Conservation (phyloP, 805 yeast species). For the Lachancea meyersii region DNA sequence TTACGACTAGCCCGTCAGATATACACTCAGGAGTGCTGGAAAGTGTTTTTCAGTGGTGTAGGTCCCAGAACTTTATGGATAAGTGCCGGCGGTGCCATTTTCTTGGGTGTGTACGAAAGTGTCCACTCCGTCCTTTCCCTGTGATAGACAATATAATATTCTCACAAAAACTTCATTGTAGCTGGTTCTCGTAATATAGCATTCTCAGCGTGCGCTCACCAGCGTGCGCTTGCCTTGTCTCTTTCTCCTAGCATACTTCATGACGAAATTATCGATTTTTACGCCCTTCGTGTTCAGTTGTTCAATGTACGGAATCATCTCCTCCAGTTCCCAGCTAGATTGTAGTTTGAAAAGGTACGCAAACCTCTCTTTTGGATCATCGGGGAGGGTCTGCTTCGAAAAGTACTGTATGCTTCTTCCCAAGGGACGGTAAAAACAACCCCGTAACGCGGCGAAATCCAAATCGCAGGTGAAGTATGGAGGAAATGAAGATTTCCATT, state of each 20-base stretch:
- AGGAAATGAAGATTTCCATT: conserved; percentile 60
- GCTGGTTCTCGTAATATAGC: not conserved
- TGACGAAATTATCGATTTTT: conserved; percentile 51
- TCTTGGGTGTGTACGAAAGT: conserved; percentile 87
- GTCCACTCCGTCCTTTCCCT: conserved; percentile 38
- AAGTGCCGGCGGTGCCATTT: conserved; percentile 96
- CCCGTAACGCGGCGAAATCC: conserved; percentile 48
- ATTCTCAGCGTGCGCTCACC: conserved; percentile 26
- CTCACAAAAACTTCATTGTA: conserved; percentile 12
- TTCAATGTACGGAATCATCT: conserved; percentile 56
- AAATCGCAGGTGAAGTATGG: conserved; percentile 55
- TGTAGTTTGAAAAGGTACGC: conserved; percentile 48
- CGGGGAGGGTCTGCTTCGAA: conserved; percentile 43
- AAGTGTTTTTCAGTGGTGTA: conserved; percentile 72
- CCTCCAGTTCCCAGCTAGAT: conserved; percentile 53
- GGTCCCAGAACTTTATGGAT: conserved; percentile 98
- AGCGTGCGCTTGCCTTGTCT: conserved; percentile 39
- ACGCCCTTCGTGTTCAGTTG: conserved; percentile 49
- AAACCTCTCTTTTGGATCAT: conserved; percentile 45
- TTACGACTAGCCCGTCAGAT: conserved; percentile 45
- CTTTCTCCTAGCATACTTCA: conserved; percentile 56
- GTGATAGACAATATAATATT: conserved; percentile 6
- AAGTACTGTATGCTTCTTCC: conserved; percentile 47
- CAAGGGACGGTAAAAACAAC: conserved; percentile 46
- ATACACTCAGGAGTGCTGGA: conserved; percentile 63